phyloP scores from a whole-genome alignment of 1,139 yeast species.

The Geotrichum siamense region DNA sequence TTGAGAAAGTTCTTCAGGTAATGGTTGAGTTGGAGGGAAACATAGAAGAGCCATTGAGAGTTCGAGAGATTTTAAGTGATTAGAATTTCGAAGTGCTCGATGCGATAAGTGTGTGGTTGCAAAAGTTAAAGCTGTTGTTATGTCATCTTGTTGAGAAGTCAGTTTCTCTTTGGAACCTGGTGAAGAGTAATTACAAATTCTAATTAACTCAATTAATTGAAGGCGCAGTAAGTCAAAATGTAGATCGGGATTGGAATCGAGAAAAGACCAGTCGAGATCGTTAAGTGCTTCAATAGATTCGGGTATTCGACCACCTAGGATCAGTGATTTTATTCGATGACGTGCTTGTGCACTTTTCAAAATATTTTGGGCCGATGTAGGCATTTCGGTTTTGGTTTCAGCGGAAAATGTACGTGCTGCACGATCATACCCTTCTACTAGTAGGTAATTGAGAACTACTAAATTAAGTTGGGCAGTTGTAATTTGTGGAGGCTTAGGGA shows the following conservation, averaged over 20 bases:
- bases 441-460: slow-evolving; percentile 36
- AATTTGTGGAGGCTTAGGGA: neutral
- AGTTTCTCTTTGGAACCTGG: slow-evolving; percentile 6
- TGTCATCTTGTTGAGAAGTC: slow-evolving; percentile 15
- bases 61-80: slow-evolving; percentile 33
- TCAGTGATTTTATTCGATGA: slow-evolving; percentile 30
- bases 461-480: slow-evolving; percentile 28
- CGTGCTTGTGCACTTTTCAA: slow-evolving; percentile 28
- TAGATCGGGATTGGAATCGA: slow-evolving; percentile 32
- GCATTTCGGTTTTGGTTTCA: slow-evolving; percentile 31
- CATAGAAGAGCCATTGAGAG: slow-evolving; percentile 38
- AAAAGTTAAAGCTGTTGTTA: slow-evolving; percentile 35
- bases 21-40: slow-evolving; percentile 32
- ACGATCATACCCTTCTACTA: slow-evolving; percentile 36
- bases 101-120: slow-evolving; percentile 36
- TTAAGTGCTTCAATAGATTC: slow-evolving; percentile 36
- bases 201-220: slow-evolving; percentile 37
- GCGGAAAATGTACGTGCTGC: slow-evolving; percentile 35
- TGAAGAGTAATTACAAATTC: slow-evolving; percentile 19
- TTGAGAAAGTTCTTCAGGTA: slow-evolving; percentile 31
- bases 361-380: neutral
- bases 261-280: slow-evolving; percentile 35
- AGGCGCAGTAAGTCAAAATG: slow-evolving; percentile 36
- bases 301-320: slow-evolving; percentile 33
- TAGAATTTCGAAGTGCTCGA: slow-evolving; percentile 26